Percentiles rank a stretch among this genome's conserved stretches.
Evolutionary conservation across 208 protist genomes (phyloP).

Genomic region (Borovskyia barvae): DNA sequence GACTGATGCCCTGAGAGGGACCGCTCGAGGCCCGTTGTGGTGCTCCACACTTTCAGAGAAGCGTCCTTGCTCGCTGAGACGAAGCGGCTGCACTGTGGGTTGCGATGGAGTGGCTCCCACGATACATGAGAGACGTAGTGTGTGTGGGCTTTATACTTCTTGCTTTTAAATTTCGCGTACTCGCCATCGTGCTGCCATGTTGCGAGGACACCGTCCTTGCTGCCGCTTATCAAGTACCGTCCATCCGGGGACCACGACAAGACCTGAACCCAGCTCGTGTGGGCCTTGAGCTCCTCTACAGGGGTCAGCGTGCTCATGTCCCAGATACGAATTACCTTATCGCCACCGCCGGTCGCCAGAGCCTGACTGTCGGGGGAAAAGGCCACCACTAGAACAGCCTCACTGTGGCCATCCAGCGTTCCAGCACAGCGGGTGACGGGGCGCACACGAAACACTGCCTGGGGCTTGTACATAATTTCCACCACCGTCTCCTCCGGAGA

Average conservation of each 20-base stretch:
- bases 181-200: slow-evolving; percentile 91
- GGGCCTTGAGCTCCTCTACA: slow-evolving; percentile 85
- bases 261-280: slow-evolving; percentile 96
- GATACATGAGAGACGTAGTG: slow-evolving; percentile 95
- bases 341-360: slow-evolving; percentile 94
- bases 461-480: slow-evolving; percentile 93
- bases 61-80: slow-evolving; percentile 94
- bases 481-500: slow-evolving; percentile 82
- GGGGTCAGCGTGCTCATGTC: slow-evolving; percentile 96
- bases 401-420: slow-evolving; percentile 93
- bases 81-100: slow-evolving; percentile 77
- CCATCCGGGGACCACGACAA: slow-evolving; percentile 96
- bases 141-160: slow-evolving; percentile 90
- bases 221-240: slow-evolving; percentile 91
- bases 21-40: slow-evolving; percentile 62
- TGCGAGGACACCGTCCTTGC: slow-evolving; percentile 91
- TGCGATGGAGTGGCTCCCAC: slow-evolving; percentile 97
- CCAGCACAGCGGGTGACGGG: slow-evolving; percentile 94
- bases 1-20: slow-evolving; percentile 95
- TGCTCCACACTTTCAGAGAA: slow-evolving; percentile 90
- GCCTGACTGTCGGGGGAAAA: slow-evolving; percentile 95
- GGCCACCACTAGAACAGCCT: slow-evolving; percentile 91
- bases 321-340: slow-evolving; percentile 97
- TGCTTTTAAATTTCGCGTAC: slow-evolving; percentile 76
- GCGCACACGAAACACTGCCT: slow-evolving; percentile 96